phyloP scores from a whole-genome alignment of 257 asterid genomes.

The Nicotiana tabacum region DNA sequence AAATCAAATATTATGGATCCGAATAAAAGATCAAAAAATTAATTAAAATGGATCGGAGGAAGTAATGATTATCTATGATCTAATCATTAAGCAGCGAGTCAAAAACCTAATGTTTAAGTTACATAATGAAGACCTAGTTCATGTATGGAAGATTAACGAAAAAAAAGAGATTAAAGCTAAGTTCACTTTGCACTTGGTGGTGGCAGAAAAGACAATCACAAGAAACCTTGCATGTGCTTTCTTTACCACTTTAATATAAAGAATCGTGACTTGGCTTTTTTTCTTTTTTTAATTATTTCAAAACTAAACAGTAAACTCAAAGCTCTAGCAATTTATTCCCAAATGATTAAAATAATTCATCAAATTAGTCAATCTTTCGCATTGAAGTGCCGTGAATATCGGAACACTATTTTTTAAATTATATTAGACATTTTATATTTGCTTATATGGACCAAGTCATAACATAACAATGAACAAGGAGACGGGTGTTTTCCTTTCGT shows the following conservation, averaged over 20 bases:
- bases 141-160: neutral
- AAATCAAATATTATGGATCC: too few species aligned
- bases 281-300: neutral
- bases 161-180: neutral
- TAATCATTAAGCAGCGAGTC: neutral
- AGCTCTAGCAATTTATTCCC: slow-evolving; percentile 8
- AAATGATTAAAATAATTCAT: slow-evolving; percentile 10
- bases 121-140: neutral
- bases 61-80: neutral
- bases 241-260: slow-evolving; percentile 19
- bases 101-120: neutral
- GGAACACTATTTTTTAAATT: slow-evolving; percentile 20
- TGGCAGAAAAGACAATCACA: slow-evolving; percentile 26
- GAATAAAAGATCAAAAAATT: too few species aligned
- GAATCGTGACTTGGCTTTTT: slow-evolving; percentile 21
- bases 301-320: slow-evolving; percentile 7
- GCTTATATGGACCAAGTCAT: slow-evolving; percentile 25
- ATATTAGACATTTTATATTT: slow-evolving; percentile 11
- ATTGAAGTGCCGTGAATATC: slow-evolving; percentile 37
- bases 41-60: too few species aligned
- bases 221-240: slow-evolving; percentile 22
- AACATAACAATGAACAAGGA: neutral
- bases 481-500: neutral
- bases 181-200: slow-evolving; percentile 15
- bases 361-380: slow-evolving; percentile 16